phyloP scores from a whole-genome alignment of 192 early-diverging fungal genomes.

The Pilobolus umbonatus region DNA sequence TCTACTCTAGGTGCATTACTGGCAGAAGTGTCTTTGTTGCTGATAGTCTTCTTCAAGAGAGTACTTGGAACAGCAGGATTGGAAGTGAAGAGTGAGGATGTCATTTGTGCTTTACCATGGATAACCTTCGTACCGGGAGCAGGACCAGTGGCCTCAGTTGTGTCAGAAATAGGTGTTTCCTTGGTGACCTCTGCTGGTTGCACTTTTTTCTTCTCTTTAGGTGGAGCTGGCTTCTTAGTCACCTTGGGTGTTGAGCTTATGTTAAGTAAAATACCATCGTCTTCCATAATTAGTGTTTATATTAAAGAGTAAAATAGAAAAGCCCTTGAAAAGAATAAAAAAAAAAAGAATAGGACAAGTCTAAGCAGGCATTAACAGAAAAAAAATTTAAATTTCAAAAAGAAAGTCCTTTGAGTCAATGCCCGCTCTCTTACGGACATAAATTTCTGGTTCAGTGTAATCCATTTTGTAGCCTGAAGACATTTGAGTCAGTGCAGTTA shows the following conservation, averaged over 20 bases:
- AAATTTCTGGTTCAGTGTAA: too few species aligned
- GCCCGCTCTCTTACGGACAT: too few species aligned
- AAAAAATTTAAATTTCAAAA: too few species aligned
- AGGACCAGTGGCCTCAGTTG: conserved; percentile 18
- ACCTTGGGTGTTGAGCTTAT: conserved; percentile 36
- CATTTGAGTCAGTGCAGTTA: too few species aligned
- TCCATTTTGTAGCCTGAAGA: too few species aligned
- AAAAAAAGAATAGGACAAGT: too few species aligned
- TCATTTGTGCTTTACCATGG: conserved; percentile 59
- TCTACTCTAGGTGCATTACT: conserved; percentile 50
- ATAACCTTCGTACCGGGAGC: conserved; percentile 26
- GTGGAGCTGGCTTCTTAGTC: conserved; percentile 17
- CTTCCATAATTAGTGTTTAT: conserved; percentile 57
- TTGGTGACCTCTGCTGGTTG: conserved; percentile 5
- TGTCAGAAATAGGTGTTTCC: conserved; percentile 10
- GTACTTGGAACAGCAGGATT: conserved; percentile 51
- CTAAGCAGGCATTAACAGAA: too few species aligned
- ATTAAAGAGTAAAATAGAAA: not conserved
- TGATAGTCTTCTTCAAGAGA: conserved; percentile 6
- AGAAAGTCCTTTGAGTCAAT: too few species aligned
- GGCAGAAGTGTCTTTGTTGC: conserved; percentile 29
- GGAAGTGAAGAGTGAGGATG: conserved; percentile 80
- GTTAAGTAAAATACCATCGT: conserved; percentile 70
- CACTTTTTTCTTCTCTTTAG: not conserved
- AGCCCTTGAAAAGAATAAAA: too few species aligned